A percentile compares a stretch with the other conserved stretches of the same genome.
Conservation (phyloP, 169 alveolate genomes). For the Cryptosporidium baileyi region DNA sequence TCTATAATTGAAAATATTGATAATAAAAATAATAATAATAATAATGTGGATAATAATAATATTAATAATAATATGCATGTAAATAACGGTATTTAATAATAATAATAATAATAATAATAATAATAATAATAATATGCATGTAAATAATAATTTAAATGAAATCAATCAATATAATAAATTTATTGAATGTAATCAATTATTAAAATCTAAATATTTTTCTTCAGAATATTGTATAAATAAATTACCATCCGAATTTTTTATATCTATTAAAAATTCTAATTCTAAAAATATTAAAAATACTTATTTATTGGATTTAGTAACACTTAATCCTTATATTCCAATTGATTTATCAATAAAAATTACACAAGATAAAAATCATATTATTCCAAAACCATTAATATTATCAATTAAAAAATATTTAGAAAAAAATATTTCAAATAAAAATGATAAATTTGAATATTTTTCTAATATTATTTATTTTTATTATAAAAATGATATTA, state of each 20-base stretch:
- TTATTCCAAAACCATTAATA: constrained; percentile 16
- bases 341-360: not conserved
- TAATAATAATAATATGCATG: too few species aligned
- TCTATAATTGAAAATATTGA: not conserved
- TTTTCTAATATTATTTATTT: constrained; percentile 20
- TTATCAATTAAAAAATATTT: constrained; percentile 1
- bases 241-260: not conserved
- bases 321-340: constrained; percentile 34
- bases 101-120: too few species aligned
- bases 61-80: too few species aligned
- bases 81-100: too few species aligned
- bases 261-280: not conserved
- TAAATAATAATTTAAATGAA: too few species aligned
- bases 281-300: not conserved
- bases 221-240: constrained; percentile 20
- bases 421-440: not conserved
- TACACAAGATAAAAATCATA: not conserved
- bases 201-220: not conserved
- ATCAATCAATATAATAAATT: too few species aligned
- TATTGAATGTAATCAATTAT: not conserved
- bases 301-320: not conserved
- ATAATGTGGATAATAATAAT: too few species aligned
- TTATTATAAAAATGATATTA: constrained; percentile 8
- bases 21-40: too few species aligned
- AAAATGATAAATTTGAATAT: not conserved